Conservation (phyloP, 2,329 filamentous ascomycete genomes). For the Phaeophleospora eucalypticola region DNA sequence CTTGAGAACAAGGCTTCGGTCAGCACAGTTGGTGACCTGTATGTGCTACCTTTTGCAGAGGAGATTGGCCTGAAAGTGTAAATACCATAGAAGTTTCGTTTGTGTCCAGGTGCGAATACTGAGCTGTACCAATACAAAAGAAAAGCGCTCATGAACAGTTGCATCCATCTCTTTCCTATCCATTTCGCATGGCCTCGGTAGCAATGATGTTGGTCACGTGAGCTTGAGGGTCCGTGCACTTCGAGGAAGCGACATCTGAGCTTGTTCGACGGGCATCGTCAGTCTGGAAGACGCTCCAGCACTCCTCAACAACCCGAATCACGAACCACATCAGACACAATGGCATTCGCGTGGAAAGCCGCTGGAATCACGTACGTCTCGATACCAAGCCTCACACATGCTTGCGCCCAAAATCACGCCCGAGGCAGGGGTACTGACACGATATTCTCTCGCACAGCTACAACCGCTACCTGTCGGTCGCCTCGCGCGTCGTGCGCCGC, state of each 20-base stretch:
- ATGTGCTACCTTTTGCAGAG: conserved; percentile 84
- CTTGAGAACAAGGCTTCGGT: conserved; percentile 86
- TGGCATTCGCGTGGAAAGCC: conserved; percentile 98
- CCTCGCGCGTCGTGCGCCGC: conserved; percentile 89
- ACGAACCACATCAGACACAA: conserved; percentile 53
- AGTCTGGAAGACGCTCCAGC: conserved; percentile 4
- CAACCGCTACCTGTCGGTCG: conserved; percentile 98
- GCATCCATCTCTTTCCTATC: too few relatives aligned
- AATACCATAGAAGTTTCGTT: conserved; percentile 40
- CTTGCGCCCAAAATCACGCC: neutral
- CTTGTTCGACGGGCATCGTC: neutral
- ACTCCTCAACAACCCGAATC: conserved; percentile 9
- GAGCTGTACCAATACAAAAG: conserved; percentile 31
- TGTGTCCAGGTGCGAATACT: conserved; percentile 28
- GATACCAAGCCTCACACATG: neutral
- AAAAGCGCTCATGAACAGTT: conserved; percentile 8
- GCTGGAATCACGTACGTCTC: conserved; percentile 84
- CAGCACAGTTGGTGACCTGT: conserved; percentile 84
- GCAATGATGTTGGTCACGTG: neutral
- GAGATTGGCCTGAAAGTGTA: conserved; percentile 95
- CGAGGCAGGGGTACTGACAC: conserved; percentile 16
- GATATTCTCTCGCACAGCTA: conserved; percentile 60
- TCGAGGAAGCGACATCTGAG: neutral
- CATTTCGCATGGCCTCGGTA: too few relatives aligned
- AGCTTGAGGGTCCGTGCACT: neutral